phyloP scores from a whole-genome alignment of 2,329 filamentous ascomycete genomes.

The Pseudohalonectria lignicola region DNA sequence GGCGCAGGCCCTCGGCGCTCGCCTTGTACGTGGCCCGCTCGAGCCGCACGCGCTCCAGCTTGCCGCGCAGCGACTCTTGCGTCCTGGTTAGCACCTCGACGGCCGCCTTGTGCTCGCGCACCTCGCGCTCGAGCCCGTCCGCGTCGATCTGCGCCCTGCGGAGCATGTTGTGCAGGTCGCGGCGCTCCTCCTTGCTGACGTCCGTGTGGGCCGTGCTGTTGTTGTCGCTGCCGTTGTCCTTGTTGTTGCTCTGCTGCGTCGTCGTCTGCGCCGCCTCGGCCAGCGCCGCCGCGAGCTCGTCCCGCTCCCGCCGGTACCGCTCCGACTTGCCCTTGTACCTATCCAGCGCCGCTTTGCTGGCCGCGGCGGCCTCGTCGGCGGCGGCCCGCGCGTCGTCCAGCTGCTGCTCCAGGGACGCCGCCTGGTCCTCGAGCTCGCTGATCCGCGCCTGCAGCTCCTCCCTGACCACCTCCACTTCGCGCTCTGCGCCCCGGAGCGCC shows the following conservation, averaged over 20 bases:
- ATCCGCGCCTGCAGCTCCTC: conserved; percentile 43
- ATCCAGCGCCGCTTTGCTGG: conserved; percentile 30
- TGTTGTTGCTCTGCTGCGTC: conserved; percentile 12
- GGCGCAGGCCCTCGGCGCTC: conserved; percentile 42
- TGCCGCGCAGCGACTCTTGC: conserved; percentile 50
- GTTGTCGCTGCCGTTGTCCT: conserved; percentile 13
- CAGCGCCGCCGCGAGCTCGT: conserved; percentile 21
- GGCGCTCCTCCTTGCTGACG: conserved; percentile 40
- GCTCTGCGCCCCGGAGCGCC: conserved; percentile 39
- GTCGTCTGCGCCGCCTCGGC: conserved; percentile 16
- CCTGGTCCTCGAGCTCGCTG: conserved; percentile 47
- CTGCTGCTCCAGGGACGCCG: conserved; percentile 44
- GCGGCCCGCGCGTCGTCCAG: conserved; percentile 43
- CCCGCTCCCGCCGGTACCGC: conserved; percentile 37
- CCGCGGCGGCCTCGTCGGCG: conserved; percentile 32
- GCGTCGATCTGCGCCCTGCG: conserved; percentile 52
- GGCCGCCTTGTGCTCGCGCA: conserved; percentile 56
- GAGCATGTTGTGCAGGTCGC: conserved; percentile 48
- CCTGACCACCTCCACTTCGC: conserved; percentile 25
- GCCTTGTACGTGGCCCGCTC: conserved; percentile 48
- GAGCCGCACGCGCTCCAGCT: conserved; percentile 59
- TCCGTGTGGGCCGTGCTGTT: conserved; percentile 21
- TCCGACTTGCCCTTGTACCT: conserved; percentile 38
- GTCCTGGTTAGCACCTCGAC: conserved; percentile 44
- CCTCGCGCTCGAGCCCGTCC: conserved; percentile 61